phyloP scores from a whole-genome alignment of 169 alveolate genomes.

The Eimeria brunetti region DNA sequence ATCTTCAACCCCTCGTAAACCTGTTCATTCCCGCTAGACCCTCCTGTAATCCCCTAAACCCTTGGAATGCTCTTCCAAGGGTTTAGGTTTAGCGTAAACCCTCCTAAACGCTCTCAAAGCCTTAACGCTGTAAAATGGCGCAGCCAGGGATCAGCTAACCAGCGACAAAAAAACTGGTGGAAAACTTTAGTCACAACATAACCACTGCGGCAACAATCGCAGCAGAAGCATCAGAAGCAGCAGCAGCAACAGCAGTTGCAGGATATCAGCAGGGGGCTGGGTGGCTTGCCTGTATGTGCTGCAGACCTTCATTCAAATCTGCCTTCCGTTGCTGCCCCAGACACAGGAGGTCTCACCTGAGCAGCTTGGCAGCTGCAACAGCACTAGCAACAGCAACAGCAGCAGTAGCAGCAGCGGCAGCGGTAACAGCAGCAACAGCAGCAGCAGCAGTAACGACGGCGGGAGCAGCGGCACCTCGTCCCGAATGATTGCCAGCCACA shows the following conservation, averaged over 20 bases:
- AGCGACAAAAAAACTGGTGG: too few relatives aligned
- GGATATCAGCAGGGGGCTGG: background rate
- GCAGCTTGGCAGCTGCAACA: background rate
- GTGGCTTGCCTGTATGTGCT: background rate
- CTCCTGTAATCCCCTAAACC: background rate
- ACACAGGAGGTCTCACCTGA: background rate
- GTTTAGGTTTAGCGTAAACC: too few relatives aligned
- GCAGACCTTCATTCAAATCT: conserved; percentile 39
- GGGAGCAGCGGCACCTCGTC: background rate
- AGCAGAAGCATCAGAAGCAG: background rate
- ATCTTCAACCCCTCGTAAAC: too few relatives aligned
- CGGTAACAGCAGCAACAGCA: background rate
- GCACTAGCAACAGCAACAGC: background rate
- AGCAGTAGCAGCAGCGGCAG: background rate
- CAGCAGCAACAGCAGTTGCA: background rate
- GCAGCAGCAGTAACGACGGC: background rate
- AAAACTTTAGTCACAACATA: background rate
- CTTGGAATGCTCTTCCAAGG: background rate
- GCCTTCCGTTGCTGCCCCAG: conserved; percentile 14
- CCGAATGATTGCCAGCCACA: background rate
- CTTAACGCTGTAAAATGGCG: background rate
- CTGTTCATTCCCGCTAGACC: too few relatives aligned
- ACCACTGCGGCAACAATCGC: background rate
- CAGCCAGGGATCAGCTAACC: background rate
- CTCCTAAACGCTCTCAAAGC: background rate